Conservation (phyloP, 2,329 filamentous ascomycete genomes). For the Talaromyces piceae region DNA sequence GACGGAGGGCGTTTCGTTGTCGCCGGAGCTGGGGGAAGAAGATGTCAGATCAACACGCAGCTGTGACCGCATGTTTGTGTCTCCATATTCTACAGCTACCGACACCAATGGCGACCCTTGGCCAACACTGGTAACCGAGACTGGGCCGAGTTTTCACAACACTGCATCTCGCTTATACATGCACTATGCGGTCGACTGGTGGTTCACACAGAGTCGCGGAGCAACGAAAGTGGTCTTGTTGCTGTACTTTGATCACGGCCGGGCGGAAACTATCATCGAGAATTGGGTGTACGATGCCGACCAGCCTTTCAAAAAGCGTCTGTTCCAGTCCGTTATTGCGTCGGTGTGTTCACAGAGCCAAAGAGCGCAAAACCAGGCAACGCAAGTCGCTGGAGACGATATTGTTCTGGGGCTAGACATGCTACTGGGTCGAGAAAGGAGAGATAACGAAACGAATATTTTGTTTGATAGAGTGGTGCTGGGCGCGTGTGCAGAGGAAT, state of each 20-base stretch:
- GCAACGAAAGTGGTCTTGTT: slow-evolving; percentile 1
- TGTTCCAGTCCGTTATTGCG: slow-evolving; percentile 1
- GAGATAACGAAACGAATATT: slow-evolving; percentile 1
- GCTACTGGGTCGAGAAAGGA: slow-evolving; percentile 1
- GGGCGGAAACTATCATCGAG: not conserved
- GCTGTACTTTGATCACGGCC: slow-evolving; percentile 5
- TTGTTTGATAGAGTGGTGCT: slow-evolving; percentile 3
- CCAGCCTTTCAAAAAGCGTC: slow-evolving; percentile 3
- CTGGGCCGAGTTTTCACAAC: not conserved
- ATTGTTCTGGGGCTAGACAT: slow-evolving; percentile 1
- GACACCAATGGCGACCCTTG: not conserved
- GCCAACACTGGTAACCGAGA: slow-evolving; percentile 7
- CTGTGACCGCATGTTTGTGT: slow-evolving; percentile 7
- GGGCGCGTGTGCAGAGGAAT: slow-evolving; percentile 1
- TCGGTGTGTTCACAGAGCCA: not conserved
- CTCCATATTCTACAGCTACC: not conserved
- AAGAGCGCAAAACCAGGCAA: not conserved
- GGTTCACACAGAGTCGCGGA: slow-evolving; percentile 5
- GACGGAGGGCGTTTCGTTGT: not conserved
- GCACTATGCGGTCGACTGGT: slow-evolving; percentile 7
- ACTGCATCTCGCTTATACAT: slow-evolving; percentile 1
- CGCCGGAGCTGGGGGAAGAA: not conserved
- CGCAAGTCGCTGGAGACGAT: not conserved
- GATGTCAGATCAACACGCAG: not conserved
- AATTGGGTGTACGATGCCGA: slow-evolving; percentile 1